These are phyloP conservation scores for Pseudoperonospora humuli DNA, from an alignment of 352 stramenopile genomes.

Conservation along the genomic window DNA sequence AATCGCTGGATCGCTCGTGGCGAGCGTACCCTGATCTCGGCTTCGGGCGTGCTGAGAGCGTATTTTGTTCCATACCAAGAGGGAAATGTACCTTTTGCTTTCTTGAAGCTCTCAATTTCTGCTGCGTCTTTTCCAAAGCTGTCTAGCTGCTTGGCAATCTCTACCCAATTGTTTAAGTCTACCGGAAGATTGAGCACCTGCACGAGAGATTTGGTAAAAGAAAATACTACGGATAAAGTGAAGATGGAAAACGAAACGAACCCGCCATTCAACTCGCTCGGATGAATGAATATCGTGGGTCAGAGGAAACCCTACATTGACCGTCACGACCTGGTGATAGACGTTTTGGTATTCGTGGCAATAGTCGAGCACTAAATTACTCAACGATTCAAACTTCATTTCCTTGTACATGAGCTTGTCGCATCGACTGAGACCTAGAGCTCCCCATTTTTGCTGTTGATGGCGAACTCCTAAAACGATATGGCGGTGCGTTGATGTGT, in stretches of 20 bases:
- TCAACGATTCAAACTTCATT: conserved; percentile 68
- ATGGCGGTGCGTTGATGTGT: conserved; percentile 57
- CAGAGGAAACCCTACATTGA: conserved; percentile 83
- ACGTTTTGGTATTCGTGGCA: conserved; percentile 50
- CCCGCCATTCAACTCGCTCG: conserved; percentile 81
- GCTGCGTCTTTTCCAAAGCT: conserved; percentile 57
- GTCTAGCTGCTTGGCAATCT: conserved; percentile 58
- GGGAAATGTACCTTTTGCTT: conserved; percentile 49
- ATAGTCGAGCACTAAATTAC: conserved; percentile 68
- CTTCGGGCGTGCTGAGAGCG: conserved; percentile 46
- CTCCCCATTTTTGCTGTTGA: conserved; percentile 78
- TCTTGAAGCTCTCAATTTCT: conserved; percentile 61
- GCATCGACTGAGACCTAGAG: conserved; percentile 73
- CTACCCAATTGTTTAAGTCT: conserved; percentile 30
- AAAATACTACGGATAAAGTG: too few relatives aligned
- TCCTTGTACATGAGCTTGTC: conserved; percentile 85
- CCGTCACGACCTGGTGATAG: conserved; percentile 59
- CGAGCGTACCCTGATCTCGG: conserved; percentile 41
- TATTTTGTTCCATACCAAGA: conserved; percentile 58
- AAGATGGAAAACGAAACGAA: conserved; percentile 19
- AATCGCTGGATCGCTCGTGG: conserved; percentile 28
- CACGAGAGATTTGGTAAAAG: too few relatives aligned
- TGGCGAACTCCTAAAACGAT: conserved; percentile 70
- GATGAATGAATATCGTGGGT: conserved; percentile 82
- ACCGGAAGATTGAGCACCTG: conserved; percentile 66